Percentiles rank a stretch among this genome's conserved stretches.
Evolutionary conservation across 2,329 filamentous ascomycete genomes (phyloP).

Genomic region (Bipolaris cookei): DNA sequence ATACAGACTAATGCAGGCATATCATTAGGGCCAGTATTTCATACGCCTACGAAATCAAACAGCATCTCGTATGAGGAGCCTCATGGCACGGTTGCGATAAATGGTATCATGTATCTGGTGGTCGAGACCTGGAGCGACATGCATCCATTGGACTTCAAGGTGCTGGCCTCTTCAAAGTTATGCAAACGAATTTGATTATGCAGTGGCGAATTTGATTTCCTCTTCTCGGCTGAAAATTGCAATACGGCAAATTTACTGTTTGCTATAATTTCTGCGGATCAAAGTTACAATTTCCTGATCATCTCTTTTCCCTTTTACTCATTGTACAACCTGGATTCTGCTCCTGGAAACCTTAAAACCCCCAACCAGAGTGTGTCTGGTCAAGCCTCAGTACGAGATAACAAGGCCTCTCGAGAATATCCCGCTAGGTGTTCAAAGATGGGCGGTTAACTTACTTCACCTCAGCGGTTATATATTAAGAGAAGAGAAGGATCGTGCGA

Average conservation of each 20-base stretch:
- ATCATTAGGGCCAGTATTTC: no score
- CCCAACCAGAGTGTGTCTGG: neutral
- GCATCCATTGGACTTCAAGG: neutral
- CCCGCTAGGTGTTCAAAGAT: conserved; percentile 9
- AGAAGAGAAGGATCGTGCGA: no score
- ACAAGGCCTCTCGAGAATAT: conserved; percentile 2
- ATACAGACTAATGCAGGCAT: no score
- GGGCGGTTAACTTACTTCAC: conserved; percentile 8
- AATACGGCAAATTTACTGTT: neutral
- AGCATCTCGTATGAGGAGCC: no score
- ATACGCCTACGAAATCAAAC: no score
- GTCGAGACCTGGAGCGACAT: no score
- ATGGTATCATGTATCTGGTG: no score
- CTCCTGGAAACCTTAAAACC: neutral
- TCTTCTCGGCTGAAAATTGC: neutral
- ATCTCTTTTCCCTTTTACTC: neutral
- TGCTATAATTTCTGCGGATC: neutral
- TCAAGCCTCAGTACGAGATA: conserved; percentile 5
- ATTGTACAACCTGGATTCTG: neutral
- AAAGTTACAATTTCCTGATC: neutral
- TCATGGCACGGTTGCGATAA: no score
- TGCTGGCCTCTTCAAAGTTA: neutral
- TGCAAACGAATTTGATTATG: neutral
- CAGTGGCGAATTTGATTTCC: neutral
- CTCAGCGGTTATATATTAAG: no score